These are phyloP conservation scores for Anthracocystis walkeri DNA, from an alignment of 1,284 basidiomycete species.

Conservation along the genomic window DNA sequence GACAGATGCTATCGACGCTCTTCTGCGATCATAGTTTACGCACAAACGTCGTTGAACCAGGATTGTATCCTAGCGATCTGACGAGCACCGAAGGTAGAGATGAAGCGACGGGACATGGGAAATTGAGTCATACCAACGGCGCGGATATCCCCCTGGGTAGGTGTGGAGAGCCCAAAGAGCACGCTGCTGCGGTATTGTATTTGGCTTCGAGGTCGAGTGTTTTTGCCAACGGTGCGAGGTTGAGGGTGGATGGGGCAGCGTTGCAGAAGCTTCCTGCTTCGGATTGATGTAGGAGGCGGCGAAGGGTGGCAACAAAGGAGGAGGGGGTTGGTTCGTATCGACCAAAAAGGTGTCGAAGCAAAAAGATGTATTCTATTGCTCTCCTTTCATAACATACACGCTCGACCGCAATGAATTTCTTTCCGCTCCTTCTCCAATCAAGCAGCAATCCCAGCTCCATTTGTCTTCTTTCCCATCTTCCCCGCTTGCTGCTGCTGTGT, in stretches of 20 bases:
- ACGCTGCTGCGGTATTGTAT: conserved; percentile 42
- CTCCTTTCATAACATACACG: too few relatives aligned
- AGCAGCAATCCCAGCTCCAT: neutral
- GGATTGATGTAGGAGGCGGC: too few relatives aligned
- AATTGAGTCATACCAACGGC: conserved; percentile 48
- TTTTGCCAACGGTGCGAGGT: conserved; percentile 47
- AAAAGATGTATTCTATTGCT: too few relatives aligned
- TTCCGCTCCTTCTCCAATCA: neutral
- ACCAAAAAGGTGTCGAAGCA: too few relatives aligned
- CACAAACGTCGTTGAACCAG: conserved; percentile 48
- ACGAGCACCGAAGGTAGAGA: conserved; percentile 32
- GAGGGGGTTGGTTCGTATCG: too few relatives aligned
- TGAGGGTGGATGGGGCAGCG: conserved; percentile 50
- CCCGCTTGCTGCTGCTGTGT: neutral
- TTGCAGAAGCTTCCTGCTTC: conserved; percentile 48
- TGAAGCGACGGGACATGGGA: conserved; percentile 19
- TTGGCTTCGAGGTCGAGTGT: conserved; percentile 16
- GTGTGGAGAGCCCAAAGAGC: conserved; percentile 41
- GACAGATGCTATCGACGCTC: conserved; percentile 45
- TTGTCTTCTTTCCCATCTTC: neutral
- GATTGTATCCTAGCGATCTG: conserved; percentile 44
- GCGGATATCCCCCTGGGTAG: conserved; percentile 51
- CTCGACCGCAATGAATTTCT: too few relatives aligned
- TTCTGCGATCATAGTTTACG: conserved; percentile 33
- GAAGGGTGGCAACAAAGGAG: neutral